These are phyloP conservation scores for Persicaria tinctoria DNA, from an alignment of 148 eudicot genomes.

Conservation along the genomic window DNA sequence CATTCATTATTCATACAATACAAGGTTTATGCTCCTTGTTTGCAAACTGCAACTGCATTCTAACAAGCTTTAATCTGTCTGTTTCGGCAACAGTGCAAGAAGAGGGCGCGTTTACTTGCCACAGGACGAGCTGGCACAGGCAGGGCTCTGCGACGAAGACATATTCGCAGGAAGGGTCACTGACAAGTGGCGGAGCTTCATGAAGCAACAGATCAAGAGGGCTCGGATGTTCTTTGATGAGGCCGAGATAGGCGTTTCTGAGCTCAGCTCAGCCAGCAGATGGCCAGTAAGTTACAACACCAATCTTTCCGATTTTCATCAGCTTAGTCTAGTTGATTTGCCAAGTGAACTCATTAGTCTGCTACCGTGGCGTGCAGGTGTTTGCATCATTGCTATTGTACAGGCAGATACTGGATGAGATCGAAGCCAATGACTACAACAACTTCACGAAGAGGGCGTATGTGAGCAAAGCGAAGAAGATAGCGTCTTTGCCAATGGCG, in stretches of 20 bases:
- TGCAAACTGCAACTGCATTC: background rate
- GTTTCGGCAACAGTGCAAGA: slow-evolving; percentile 50
- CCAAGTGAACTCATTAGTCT: background rate
- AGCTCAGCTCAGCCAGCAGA: slow-evolving; percentile 88
- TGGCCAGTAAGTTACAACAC: slow-evolving; percentile 71
- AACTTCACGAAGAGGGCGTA: slow-evolving; percentile 90
- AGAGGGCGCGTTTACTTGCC: slow-evolving; percentile 92
- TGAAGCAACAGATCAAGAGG: slow-evolving; percentile 90
- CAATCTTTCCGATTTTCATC: background rate
- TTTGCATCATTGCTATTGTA: slow-evolving; percentile 89
- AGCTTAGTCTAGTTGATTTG: background rate
- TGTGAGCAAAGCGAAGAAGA: slow-evolving; percentile 82
- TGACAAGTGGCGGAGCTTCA: slow-evolving; percentile 93
- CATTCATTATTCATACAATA: no score
- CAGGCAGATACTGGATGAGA: slow-evolving; percentile 83
- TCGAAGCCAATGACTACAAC: slow-evolving; percentile 93
- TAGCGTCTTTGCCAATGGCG: slow-evolving; percentile 68
- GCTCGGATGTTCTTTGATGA: slow-evolving; percentile 88
- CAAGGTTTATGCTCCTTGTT: background rate
- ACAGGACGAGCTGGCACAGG: slow-evolving; percentile 87
- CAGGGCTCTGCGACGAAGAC: slow-evolving; percentile 90
- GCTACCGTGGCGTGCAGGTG: slow-evolving; percentile 41
- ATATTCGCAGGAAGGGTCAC: slow-evolving; percentile 85
- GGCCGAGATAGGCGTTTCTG: slow-evolving; percentile 82
- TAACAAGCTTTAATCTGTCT: background rate